Percentiles rank a stretch among this genome's conserved stretches.
phyloP scores from a whole-genome alignment of 2,329 filamentous ascomycete genomes.

The Endoconidiophora polonica region DNA sequence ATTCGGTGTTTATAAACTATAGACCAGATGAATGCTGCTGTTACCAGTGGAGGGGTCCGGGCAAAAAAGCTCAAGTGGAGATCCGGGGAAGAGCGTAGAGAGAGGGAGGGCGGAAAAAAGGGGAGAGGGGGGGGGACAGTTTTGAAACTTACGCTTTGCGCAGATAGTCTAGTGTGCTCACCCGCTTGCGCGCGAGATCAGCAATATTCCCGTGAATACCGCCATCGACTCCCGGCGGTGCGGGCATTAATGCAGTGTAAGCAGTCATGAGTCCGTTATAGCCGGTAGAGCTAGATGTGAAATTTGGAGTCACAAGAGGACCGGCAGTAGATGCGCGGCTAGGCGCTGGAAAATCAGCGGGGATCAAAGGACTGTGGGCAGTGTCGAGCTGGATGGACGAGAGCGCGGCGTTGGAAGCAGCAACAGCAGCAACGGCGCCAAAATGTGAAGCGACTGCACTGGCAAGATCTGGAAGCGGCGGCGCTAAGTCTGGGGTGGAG shows the following conservation, averaged over 20 bases:
- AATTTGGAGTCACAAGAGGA: slow-evolving; percentile 4
- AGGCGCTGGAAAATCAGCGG: slow-evolving; percentile 11
- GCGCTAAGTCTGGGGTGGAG: slow-evolving; percentile 29
- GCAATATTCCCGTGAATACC: slow-evolving; percentile 51
- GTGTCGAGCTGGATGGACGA: not conserved
- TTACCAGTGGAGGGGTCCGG: not conserved
- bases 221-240: slow-evolving; percentile 24
- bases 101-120: not conserved
- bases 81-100: not conserved
- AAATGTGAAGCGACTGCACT: slow-evolving; percentile 29
- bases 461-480: slow-evolving; percentile 36
- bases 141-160: slow-evolving; percentile 59
- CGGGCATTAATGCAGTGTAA: slow-evolving; percentile 4
- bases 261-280: slow-evolving; percentile 9
- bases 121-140: not conserved
- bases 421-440: slow-evolving; percentile 15
- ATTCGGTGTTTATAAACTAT: not conserved
- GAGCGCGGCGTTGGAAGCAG: not conserved
- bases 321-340: slow-evolving; percentile 7
- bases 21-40: no score
- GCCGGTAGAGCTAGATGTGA: not conserved
- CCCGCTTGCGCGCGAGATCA: slow-evolving; percentile 77
- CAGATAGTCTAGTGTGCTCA: slow-evolving; percentile 84
- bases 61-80: not conserved
- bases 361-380: slow-evolving; percentile 12